Evolutionary conservation across 202 grass and related monocot genomes (phyloP).

Genomic region (Setaria italica): DNA sequence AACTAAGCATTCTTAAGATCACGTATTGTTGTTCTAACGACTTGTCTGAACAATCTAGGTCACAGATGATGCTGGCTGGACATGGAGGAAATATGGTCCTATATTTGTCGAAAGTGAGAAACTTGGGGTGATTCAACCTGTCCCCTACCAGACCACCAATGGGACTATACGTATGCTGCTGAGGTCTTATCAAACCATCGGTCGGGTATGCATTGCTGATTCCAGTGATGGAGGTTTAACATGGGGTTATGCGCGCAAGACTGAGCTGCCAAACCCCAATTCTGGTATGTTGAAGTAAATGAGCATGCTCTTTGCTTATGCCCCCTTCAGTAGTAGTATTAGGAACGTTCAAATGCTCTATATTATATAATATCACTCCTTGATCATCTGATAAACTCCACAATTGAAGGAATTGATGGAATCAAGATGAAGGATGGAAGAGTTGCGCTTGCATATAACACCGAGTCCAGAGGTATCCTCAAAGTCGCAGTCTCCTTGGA

Average conservation of each 20-base stretch:
- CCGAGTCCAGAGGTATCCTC: conserved; percentile 65
- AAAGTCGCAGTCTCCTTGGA: conserved; percentile 64
- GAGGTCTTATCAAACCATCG: conserved; percentile 70
- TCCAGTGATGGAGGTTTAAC: conserved; percentile 62
- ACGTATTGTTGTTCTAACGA: background rate
- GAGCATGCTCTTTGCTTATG: background rate
- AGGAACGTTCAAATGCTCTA: background rate
- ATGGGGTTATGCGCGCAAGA: conserved; percentile 63
- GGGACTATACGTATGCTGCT: conserved; percentile 76
- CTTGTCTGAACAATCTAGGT: conserved; percentile 54
- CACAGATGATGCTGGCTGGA: conserved; percentile 67
- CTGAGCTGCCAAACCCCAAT: conserved; percentile 76
- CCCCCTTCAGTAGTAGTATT: background rate
- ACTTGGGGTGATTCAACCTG: conserved; percentile 91
- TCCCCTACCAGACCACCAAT: conserved; percentile 72
- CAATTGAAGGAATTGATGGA: conserved; percentile 69
- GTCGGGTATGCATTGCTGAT: conserved; percentile 61
- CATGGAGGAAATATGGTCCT: conserved; percentile 88
- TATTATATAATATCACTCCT: background rate
- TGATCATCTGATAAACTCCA: background rate
- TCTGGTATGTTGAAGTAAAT: conserved; percentile 49
- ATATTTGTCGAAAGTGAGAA: conserved; percentile 76
- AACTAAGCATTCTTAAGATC: conserved; percentile 13
- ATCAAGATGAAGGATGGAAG: conserved; percentile 81
- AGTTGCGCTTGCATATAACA: conserved; percentile 70